phyloP scores from a whole-genome alignment of 1,284 basidiomycete genomes.

The Porodaedalea pini region DNA sequence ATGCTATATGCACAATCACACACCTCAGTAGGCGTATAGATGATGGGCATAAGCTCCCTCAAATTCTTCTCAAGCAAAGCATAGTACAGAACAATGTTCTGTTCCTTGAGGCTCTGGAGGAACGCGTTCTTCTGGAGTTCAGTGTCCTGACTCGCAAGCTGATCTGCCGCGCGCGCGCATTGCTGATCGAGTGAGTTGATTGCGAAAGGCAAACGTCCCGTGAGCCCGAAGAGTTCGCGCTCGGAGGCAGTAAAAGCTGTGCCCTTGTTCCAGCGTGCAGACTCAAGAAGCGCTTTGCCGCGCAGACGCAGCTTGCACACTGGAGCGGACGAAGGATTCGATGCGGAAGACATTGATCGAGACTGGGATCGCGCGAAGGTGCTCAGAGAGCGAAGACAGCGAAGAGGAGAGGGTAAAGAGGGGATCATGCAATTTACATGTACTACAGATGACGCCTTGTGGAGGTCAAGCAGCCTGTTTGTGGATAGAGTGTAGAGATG shows the following conservation, averaged over 20 bases:
- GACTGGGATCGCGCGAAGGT: neutral
- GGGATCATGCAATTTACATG: no score
- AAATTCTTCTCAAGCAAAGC: constrained; percentile 58
- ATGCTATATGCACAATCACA: constrained; percentile 17
- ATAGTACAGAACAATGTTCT: constrained; percentile 78
- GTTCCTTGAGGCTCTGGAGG: constrained; percentile 65
- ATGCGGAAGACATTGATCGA: neutral
- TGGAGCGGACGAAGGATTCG: neutral
- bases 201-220: constrained; percentile 73
- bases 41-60: constrained; percentile 70
- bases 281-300: constrained; percentile 58
- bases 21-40: constrained; percentile 71
- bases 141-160: constrained; percentile 46
- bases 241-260: constrained; percentile 69
- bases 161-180: constrained; percentile 65
- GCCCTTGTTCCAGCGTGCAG: constrained; percentile 68
- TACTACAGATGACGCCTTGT: no score
- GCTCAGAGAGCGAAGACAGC: neutral
- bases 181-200: constrained; percentile 78
- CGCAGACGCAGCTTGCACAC: constrained; percentile 33
- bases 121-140: constrained; percentile 70
- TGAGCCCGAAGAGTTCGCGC: constrained; percentile 66
- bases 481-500: no score
- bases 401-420: neutral
- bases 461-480: no score